Conservation (phyloP, 2,329 filamentous ascomycete species). For the Penicillium olsonii region DNA sequence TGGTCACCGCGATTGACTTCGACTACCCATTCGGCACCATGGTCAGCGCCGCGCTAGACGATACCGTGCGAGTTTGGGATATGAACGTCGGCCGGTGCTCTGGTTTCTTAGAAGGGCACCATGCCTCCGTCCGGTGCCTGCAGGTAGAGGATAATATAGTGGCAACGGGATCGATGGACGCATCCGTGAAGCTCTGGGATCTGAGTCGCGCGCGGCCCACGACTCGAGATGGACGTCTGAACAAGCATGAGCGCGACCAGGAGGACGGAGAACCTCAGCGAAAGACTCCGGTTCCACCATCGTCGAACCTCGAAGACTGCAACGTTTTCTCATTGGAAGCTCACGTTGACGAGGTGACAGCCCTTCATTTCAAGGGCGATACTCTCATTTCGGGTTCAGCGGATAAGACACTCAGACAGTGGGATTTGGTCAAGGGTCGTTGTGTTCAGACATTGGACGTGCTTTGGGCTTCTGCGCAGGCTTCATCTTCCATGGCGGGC, state of each 20-base stretch:
- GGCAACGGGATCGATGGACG: conserved; percentile 91
- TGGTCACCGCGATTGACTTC: conserved; percentile 88
- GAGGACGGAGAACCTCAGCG: conserved; percentile 40
- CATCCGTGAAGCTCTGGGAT: conserved; percentile 93
- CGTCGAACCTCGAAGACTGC: conserved; percentile 84
- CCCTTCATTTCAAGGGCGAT: conserved; percentile 84
- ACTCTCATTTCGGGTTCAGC: conserved; percentile 92
- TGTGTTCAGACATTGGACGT: conserved; percentile 97
- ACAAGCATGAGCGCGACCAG: conserved; percentile 49
- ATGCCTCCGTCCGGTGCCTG: conserved; percentile 86
- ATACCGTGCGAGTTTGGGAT: conserved; percentile 95
- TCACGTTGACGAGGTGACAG: conserved; percentile 92
- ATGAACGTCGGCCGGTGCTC: conserved; percentile 90
- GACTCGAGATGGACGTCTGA: conserved; percentile 59
- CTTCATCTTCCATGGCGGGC: conserved; percentile 67
- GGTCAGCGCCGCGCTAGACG: conserved; percentile 88
- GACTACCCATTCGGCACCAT: conserved; percentile 96
- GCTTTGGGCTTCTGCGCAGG: conserved; percentile 95
- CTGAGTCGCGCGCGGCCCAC: conserved; percentile 84
- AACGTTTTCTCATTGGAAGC: conserved; percentile 84
- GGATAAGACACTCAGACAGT: conserved; percentile 95
- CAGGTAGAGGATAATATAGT: conserved; percentile 96
- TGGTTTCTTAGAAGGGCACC: conserved; percentile 87
- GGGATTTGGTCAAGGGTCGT: conserved; percentile 95
- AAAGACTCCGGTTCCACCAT: conserved; percentile 66